Base-by-base conservation (phyloP, 2,329 filamentous ascomycete genomes). In the Cladosporium sp. region DNA sequence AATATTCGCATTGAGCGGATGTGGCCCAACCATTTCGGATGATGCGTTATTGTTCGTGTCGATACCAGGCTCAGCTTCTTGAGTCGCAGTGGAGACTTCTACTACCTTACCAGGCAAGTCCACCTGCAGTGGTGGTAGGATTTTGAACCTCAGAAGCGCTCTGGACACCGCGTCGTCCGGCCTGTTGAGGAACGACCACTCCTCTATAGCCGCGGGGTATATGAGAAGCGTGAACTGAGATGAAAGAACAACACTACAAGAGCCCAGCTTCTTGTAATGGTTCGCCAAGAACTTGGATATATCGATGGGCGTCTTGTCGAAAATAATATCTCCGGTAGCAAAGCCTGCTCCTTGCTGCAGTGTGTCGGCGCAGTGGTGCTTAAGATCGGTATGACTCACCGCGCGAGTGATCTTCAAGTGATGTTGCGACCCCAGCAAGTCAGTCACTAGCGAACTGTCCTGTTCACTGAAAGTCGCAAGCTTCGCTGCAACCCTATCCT, bases 111-210 rank as follows among this genome's bases (percentile, higher is more conserved):
- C 30, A 9, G 30, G 30, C 30, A 34, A 34, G 30, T 34, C 30
- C 8, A 8, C 30, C 30, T 34, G 30, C 30, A 34, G 30, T 12
- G 30, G 11, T 2, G 30, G 30, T 12, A 34, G 8, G 9, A 34
- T 11, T 8, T 34, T 34, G 30, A 34, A 34, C 9, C 30, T 5
- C 11, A 34, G 30, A 5, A 8, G 3, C 8, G 30, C 30, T 8
- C 9, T 3, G 9, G 30, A 34, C 2, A 12, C 8, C n/a, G 49
- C 43, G 12, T 58, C 37, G 8, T 43, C 58, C 4, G 40, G 15
- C 14, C 34, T 28, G n/a, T 63, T 62, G 5, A 70, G 55, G 50
- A 68, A 69, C 11, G 61, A 64, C 67, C 67, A 72, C 19, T 64
- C 62, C n/a, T 67, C 65, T 3, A 59, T 60, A 17, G 58, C 61